Base-by-base conservation (phyloP, 208 protist genomes). In the Trichomonas vaginalis region DNA sequence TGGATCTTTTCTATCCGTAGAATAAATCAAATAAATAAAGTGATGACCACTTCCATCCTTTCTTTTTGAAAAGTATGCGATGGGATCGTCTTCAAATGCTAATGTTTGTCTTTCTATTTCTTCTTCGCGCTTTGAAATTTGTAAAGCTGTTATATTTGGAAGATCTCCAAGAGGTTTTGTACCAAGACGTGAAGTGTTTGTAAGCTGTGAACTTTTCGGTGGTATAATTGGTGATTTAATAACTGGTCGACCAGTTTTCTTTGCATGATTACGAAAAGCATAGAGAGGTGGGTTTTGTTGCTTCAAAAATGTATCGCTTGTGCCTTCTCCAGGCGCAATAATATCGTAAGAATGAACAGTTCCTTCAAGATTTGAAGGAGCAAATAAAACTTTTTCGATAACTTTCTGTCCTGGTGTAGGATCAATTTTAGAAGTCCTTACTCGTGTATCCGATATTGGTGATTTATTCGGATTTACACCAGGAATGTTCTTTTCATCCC, bases 11-110 rank as follows among this genome's bases (percentile, higher is more conserved):
- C 14, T 9, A 51, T 51, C 45, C 8, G 35, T 8, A 48, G 23
- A 39, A 32, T 92, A 92, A 51, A 51, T 40, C 17, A 92, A 51
- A 92, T 92, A 92, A 39, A 92, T 92, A 92, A 92, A 92, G 37
- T 45, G 45, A 47, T 92, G 86, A 48, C 86, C 86, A 39, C 45
- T 23, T 56, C 86, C 86, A 51, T 92, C 45, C 51, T 51, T 92
- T 92, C 45, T 27, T 32, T 92, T 92, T 35, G 86, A 92, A 51
- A 92, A 92, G 46, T 92, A 92, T 35, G 86, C 40, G 56, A 92
- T 14, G 32, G 45, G 45, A 51, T 92, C 86, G 23, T 92, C 86
- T 17, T 92, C 10, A 32, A 92, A 92, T 40, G 40, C 40, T 12
- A 92, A 8, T 92, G 86, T 51, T 92, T 48, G 45, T 51, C 45